Conservation (phyloP, 768 basidiomycete genomes). For the Tubosaeta sp. region DNA sequence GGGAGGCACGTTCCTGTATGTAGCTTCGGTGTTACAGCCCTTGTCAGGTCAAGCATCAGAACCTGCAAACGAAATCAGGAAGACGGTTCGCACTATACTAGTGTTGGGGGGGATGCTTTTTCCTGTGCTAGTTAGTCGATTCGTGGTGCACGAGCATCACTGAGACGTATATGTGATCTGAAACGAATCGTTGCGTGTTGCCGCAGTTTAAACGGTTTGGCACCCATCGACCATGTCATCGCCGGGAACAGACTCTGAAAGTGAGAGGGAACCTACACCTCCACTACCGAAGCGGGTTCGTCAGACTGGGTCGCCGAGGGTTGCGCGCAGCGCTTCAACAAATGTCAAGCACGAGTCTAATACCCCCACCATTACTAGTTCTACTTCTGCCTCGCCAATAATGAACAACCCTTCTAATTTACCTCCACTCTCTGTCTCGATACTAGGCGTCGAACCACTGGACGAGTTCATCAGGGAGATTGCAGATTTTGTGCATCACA, state of each 20-base stretch:
- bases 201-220: not conserved
- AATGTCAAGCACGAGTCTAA: slow-evolving; percentile 18
- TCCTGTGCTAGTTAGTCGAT: slow-evolving; percentile 55
- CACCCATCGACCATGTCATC: slow-evolving; percentile 24
- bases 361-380: slow-evolving; percentile 5
- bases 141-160: slow-evolving; percentile 60
- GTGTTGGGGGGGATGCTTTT: slow-evolving; percentile 67
- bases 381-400: slow-evolving; percentile 12
- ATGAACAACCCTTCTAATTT: slow-evolving; percentile 33
- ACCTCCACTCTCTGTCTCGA: slow-evolving; percentile 70
- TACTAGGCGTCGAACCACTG: slow-evolving; percentile 84
- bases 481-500: slow-evolving; percentile 82
- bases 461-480: slow-evolving; percentile 93
- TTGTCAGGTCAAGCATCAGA: slow-evolving; percentile 47
- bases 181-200: not conserved
- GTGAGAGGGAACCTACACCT: slow-evolving; percentile 22
- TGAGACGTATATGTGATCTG: too few relatives aligned
- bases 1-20: slow-evolving; percentile 94
- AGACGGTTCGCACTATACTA: slow-evolving; percentile 44
- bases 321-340: slow-evolving; percentile 20
- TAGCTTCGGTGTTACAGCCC: slow-evolving; percentile 86
- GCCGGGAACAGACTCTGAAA: slow-evolving; percentile 26
- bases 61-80: slow-evolving; percentile 40
- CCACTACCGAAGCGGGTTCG: slow-evolving; percentile 38
- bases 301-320: slow-evolving; percentile 29